phyloP scores from a whole-genome alignment of 257 asterid genomes.

The Solanum clarkiae region DNA sequence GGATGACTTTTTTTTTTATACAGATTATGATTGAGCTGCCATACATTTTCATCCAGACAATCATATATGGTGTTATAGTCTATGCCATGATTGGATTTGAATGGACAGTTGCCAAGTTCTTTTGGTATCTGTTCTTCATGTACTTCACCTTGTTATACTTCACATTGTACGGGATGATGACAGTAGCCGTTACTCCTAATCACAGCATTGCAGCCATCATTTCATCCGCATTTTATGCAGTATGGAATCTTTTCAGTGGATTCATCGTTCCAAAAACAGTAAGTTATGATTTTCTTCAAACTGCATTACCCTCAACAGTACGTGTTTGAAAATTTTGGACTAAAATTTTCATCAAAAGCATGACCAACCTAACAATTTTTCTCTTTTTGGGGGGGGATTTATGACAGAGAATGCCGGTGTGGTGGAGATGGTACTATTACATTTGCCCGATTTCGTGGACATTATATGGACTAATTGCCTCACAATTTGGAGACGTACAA shows the following conservation, averaged over 20 bases:
- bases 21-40: constrained; percentile 72
- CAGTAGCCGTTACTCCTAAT: constrained; percentile 76
- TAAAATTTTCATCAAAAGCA: background rate
- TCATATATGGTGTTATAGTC: constrained; percentile 46
- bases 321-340: background rate
- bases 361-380: background rate
- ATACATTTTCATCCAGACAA: constrained; percentile 42
- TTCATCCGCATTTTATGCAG: constrained; percentile 44
- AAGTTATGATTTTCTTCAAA: background rate
- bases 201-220: constrained; percentile 52
- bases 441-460: constrained; percentile 54
- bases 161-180: constrained; percentile 77
- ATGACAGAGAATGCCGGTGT: constrained; percentile 60
- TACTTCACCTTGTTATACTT: constrained; percentile 68
- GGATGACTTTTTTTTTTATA: background rate
- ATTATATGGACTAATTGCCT: constrained; percentile 48
- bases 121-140: constrained; percentile 73
- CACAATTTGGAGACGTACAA: constrained; percentile 53
- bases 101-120: constrained; percentile 52
- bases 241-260: constrained; percentile 80
- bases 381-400: background rate
- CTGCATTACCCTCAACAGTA: background rate
- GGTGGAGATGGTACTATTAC: constrained; percentile 86
- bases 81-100: constrained; percentile 77
- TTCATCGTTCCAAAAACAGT: constrained; percentile 72